Conservation (phyloP, 306 rosid species). For the Pueraria montana region DNA sequence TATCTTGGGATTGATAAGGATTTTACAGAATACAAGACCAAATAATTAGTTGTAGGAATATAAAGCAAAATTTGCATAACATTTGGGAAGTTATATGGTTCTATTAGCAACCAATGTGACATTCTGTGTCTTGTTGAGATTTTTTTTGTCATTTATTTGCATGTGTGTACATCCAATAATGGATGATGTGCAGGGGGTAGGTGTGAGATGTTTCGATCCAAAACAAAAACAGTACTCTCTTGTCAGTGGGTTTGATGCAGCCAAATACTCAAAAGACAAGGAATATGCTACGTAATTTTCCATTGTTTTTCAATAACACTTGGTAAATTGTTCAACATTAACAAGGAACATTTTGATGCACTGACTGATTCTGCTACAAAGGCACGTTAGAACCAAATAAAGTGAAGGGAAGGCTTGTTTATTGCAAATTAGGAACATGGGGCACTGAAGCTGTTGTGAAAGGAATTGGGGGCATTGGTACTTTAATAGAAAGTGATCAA, state of each 20-base stretch:
- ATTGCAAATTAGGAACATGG: conserved; percentile 60
- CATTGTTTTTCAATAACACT: background rate
- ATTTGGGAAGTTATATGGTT: conserved; percentile 14
- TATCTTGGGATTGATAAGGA: background rate
- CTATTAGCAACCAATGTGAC: conserved; percentile 9
- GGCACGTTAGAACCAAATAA: conserved; percentile 63
- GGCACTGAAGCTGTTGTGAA: conserved; percentile 76
- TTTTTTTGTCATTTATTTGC: conserved; percentile 19
- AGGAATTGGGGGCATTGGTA: conserved; percentile 73
- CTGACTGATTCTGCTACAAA: conserved; percentile 49
- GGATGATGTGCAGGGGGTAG: conserved; percentile 72
- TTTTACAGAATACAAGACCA: conserved; percentile 3
- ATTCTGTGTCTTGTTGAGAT: conserved; percentile 1
- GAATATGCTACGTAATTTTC: conserved; percentile 65
- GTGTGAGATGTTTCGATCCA: conserved; percentile 74
- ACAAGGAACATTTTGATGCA: conserved; percentile 28
- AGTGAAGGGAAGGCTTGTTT: conserved; percentile 74
- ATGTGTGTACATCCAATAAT: conserved; percentile 18
- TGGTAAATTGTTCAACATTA: background rate
- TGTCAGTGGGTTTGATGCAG: conserved; percentile 72
- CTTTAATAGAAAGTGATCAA: conserved; percentile 59
- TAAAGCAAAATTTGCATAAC: background rate
- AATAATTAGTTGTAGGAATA: conserved; percentile 3
- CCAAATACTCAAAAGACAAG: conserved; percentile 55
- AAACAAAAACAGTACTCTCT: conserved; percentile 65